Conservation (phyloP, 441 rosid genomes). For the Populus hybrid region DNA sequence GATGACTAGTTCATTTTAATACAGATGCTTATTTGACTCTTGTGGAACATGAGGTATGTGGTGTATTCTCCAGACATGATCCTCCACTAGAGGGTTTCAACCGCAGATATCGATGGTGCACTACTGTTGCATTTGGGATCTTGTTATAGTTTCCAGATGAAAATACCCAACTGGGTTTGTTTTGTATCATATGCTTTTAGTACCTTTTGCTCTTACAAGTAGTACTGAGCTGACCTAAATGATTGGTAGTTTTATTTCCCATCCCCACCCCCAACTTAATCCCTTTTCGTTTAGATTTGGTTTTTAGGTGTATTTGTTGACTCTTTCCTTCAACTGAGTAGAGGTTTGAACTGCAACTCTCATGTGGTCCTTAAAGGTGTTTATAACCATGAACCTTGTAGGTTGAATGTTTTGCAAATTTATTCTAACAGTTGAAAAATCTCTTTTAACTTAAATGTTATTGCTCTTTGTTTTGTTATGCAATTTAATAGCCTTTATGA, state of each 20-base stretch:
- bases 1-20: constrained; percentile 29
- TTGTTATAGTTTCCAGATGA: constrained; percentile 17
- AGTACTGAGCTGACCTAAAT: constrained; percentile 22
- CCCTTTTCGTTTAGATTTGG: constrained; percentile 5
- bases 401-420: background rate
- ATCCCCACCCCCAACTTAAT: background rate
- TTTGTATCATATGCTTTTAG: constrained; percentile 44
- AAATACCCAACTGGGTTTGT: constrained; percentile 22
- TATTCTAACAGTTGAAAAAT: background rate
- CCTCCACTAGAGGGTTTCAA: constrained; percentile 12
- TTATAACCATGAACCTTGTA: background rate
- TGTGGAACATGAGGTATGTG: constrained; percentile 13
- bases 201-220: constrained; percentile 15
- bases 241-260: constrained; percentile 14
- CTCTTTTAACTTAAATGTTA: background rate
- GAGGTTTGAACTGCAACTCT: constrained; percentile 16
- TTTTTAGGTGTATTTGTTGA: constrained; percentile 30
- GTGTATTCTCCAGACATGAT: constrained; percentile 13
- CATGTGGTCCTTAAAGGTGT: background rate
- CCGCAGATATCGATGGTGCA: constrained; percentile 16
- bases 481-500: background rate
- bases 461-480: background rate
- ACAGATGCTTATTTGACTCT: constrained; percentile 9
- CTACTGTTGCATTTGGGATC: constrained; percentile 13
- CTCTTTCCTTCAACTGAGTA: constrained; percentile 14